Conservation (phyloP, 345 rosid species). For the Dimocarpus longan region DNA sequence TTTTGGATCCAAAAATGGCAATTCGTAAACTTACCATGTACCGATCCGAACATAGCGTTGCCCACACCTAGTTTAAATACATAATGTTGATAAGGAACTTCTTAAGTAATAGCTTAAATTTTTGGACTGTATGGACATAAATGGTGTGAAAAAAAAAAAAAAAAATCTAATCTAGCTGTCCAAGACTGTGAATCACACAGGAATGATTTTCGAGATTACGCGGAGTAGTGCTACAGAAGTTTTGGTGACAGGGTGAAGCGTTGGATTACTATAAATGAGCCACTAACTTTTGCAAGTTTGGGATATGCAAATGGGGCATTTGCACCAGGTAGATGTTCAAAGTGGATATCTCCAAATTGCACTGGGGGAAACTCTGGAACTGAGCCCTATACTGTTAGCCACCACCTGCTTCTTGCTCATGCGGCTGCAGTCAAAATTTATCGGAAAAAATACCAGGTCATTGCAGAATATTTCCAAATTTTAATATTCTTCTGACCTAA, state of each 20-base stretch:
- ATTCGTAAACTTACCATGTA: too few relatives aligned
- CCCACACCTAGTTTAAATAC: too few relatives aligned
- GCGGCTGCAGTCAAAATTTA: slow-evolving; percentile 23
- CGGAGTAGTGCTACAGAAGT: slow-evolving; percentile 40
- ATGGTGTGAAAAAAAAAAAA: not conserved
- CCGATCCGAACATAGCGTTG: too few relatives aligned
- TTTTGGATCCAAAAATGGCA: too few relatives aligned
- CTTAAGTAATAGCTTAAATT: too few relatives aligned
- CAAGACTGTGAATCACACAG: slow-evolving; percentile 19
- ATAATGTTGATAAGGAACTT: not conserved
- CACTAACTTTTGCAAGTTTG: slow-evolving; percentile 23
- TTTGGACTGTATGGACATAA: too few relatives aligned
- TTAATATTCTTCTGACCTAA: too few relatives aligned
- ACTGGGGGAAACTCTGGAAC: slow-evolving; percentile 22
- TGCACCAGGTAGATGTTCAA: slow-evolving; percentile 56
- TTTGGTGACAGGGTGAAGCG: slow-evolving; percentile 56
- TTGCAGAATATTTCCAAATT: not conserved
- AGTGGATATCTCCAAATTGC: slow-evolving; percentile 15
- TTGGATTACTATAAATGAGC: slow-evolving; percentile 56
- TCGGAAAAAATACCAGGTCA: slow-evolving; percentile 32
- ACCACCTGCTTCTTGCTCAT: slow-evolving; percentile 22
- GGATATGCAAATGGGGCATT: slow-evolving; percentile 37
- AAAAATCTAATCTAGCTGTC: not conserved
- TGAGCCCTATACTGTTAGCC: slow-evolving; percentile 31
- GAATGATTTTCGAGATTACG: slow-evolving; percentile 40